phyloP scores from a whole-genome alignment of 2,329 filamentous ascomycete genomes.

The Ascochyta viciae-villosae region DNA sequence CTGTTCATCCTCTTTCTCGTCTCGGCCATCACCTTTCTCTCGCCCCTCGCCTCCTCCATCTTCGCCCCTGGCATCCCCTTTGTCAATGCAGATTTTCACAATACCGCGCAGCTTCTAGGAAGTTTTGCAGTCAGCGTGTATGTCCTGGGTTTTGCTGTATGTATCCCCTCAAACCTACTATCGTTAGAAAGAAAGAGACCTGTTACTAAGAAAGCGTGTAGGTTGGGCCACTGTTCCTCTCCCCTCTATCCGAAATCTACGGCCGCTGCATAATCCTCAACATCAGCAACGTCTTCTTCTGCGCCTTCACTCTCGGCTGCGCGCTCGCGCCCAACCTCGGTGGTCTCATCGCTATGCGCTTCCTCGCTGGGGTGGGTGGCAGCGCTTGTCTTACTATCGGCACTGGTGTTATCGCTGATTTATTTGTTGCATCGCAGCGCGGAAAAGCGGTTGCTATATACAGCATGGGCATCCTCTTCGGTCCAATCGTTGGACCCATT shows the following conservation, averaged over 20 bases:
- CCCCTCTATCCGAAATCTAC: constrained; percentile 46
- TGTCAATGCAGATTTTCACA: constrained; percentile 41
- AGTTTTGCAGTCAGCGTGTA: constrained; percentile 47
- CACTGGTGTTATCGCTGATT: constrained; percentile 44
- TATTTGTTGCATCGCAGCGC: constrained; percentile 42
- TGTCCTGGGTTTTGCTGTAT: constrained; percentile 43
- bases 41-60: constrained; percentile 46
- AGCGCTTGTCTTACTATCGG: constrained; percentile 41
- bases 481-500: constrained; percentile 44
- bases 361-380: constrained; percentile 41
- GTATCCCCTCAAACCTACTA: constrained; percentile 1
- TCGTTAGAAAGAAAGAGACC: background rate
- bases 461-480: constrained; percentile 41
- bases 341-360: constrained; percentile 46
- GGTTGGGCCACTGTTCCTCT: constrained; percentile 42
- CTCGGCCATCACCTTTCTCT: constrained; percentile 44
- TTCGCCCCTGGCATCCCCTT: constrained; percentile 45
- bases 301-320: constrained; percentile 58
- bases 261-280: constrained; percentile 44
- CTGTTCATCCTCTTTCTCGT: constrained; percentile 38
- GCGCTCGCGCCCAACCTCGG: constrained; percentile 44
- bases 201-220: constrained; percentile 16
- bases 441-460: constrained; percentile 44
- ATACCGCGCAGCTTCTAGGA: constrained; percentile 39
- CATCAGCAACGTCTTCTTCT: constrained; percentile 57